Evolutionary conservation across 2,329 filamentous ascomycete genomes (phyloP).

Genomic region (Fusarium clavum): DNA sequence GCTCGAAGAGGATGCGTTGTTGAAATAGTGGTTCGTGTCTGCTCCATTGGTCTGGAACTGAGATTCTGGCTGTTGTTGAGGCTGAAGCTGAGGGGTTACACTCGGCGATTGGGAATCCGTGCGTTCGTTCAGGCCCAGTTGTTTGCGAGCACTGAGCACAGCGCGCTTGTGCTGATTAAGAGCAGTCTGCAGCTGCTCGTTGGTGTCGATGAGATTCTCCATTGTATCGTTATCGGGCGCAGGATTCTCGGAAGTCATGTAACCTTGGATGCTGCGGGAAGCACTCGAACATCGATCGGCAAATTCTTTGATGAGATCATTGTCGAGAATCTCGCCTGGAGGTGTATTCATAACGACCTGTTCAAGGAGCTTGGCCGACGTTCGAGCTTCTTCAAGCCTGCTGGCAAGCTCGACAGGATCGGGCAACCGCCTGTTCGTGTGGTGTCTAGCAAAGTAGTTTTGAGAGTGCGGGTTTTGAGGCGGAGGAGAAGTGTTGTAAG

Average conservation of each 20-base stretch:
- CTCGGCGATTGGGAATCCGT: conserved; percentile 47
- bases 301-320: conserved; percentile 95
- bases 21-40: conserved; percentile 44
- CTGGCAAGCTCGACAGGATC: conserved; percentile 80
- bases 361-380: conserved; percentile 89
- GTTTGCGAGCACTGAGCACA: conserved; percentile 71
- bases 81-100: conserved; percentile 39
- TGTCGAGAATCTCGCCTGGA: conserved; percentile 76
- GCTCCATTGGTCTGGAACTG: conserved; percentile 43
- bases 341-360: conserved; percentile 92
- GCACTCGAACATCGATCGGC: conserved; percentile 85
- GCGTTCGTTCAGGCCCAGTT: conserved; percentile 56
- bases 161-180: conserved; percentile 87
- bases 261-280: conserved; percentile 83
- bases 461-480: conserved; percentile 56
- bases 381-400: conserved; percentile 89
- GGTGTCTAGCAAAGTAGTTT: conserved; percentile 68
- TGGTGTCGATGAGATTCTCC: conserved; percentile 92
- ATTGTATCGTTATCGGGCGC: conserved; percentile 93
- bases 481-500: conserved; percentile 18
- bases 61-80: conserved; percentile 24
- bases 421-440: conserved; percentile 66
- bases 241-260: conserved; percentile 84
- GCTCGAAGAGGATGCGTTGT: conserved; percentile 28
- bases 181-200: conserved; percentile 87